Conservation (phyloP, 805 yeast genomes). For the Brettanomyces custersianus region DNA sequence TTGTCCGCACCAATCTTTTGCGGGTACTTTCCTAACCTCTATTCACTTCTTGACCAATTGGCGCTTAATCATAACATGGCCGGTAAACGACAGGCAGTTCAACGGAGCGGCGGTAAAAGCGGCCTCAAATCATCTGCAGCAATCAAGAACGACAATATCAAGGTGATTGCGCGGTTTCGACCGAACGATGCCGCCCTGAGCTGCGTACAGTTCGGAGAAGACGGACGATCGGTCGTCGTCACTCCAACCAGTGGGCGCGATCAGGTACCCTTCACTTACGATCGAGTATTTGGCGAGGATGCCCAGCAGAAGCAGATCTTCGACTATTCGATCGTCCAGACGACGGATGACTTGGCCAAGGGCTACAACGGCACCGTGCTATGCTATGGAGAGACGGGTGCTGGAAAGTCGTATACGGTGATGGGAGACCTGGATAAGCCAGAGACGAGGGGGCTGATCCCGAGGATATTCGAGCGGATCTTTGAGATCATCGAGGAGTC, state of each 20-base stretch:
- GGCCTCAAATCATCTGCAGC: neutral
- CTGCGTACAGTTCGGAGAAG: constrained; percentile 9
- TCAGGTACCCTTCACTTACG: constrained; percentile 42
- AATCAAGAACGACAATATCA: constrained; percentile 32
- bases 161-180: constrained; percentile 66
- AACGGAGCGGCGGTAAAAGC: too few relatives aligned
- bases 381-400: constrained; percentile 77
- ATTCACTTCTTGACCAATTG: too few relatives aligned
- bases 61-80: too few relatives aligned
- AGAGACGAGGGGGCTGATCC: constrained; percentile 52
- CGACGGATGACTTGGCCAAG: constrained; percentile 58
- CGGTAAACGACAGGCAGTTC: too few relatives aligned
- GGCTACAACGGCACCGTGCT: constrained; percentile 40
- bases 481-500: constrained; percentile 44
- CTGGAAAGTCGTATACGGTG: constrained; percentile 83
- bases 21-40: too few relatives aligned
- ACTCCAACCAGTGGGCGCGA: constrained; percentile 7
- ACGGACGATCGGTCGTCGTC: constrained; percentile 7
- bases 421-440: constrained; percentile 40
- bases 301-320: constrained; percentile 52
- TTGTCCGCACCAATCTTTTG: too few relatives aligned
- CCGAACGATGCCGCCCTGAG: constrained; percentile 31
- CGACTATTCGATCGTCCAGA: constrained; percentile 46
- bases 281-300: constrained; percentile 46
- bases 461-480: constrained; percentile 58